Evolutionary conservation across 305 asterid genomes (phyloP), one percentile per base, ranked within the genome.

Genomic region (Euphrasia arctica): DNA sequence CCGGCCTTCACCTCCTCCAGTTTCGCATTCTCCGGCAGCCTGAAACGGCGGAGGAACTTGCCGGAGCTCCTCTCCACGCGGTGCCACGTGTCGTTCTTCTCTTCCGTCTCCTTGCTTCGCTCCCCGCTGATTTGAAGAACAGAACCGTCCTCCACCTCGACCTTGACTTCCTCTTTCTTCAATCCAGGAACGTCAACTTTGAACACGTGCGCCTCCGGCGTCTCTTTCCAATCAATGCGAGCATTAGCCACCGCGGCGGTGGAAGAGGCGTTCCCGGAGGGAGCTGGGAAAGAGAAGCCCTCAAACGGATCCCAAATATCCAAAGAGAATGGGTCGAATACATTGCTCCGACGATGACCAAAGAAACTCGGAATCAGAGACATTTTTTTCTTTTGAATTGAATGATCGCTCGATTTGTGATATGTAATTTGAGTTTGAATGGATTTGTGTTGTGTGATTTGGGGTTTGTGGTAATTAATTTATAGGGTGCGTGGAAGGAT

Each of bases 1-100:
- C 18, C 52, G 4, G 52, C 52, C 52, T 47, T 47, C 52, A 47
- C 52, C 52, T 47, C 52, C 2, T 10, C 52, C 52, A 47, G 6
- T 47, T 47, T 47, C 2, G 52, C 52, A 47, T 47, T 47, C 52
- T 47, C 52, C 52, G 52, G 52, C 14, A 47, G 15, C 52, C 52
- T 10, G 8, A 47, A 47, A 13, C 52, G 52, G 14, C 52, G 52
- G 52, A 47, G 14, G 1, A 47, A 47, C 18, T 47, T 47, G 52
- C 52, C 52, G 52, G 52, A 47, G 52, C 52, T 47, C 52, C 52
- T 47, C 52, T 47, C 52, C 7, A 47, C 52, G 52, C 52, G 52
- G 52, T 47, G 52, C 52, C 52, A 47, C 14, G 2, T 47, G 52
- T 47, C 52, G 15, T 13, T 47, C 52, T 47, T 47, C 52, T 47